phyloP scores from a whole-genome alignment of 192 early-diverging fungal genomes.

The Entophlyctis luteolus region DNA sequence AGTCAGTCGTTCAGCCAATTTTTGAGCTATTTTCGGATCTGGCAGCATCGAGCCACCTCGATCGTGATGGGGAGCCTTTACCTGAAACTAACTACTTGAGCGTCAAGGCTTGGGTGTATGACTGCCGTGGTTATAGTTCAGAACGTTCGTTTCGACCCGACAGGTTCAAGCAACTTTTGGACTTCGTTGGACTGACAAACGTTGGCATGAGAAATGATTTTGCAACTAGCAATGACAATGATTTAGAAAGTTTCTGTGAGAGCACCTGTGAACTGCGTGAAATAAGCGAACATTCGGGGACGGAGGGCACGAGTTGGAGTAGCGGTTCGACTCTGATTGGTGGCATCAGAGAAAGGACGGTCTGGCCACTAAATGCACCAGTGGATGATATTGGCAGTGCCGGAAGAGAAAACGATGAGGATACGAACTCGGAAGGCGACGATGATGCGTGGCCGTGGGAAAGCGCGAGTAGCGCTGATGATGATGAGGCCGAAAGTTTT shows the following conservation, averaged over 20 bases:
- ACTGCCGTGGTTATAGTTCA: neutral
- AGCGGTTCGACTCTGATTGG: neutral
- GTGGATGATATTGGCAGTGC: neutral
- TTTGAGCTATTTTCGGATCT: neutral
- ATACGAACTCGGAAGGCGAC: neutral
- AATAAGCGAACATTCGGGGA: neutral
- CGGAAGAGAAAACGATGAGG: neutral
- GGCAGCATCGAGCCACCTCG: neutral
- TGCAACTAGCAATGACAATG: neutral
- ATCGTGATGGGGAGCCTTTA: neutral
- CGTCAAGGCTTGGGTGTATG: neutral
- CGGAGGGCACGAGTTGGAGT: neutral
- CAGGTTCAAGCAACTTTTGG: neutral
- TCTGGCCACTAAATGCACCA: neutral
- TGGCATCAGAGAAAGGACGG: neutral
- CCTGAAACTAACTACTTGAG: neutral
- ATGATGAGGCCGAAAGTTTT: neutral
- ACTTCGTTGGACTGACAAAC: neutral
- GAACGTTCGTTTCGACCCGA: neutral
- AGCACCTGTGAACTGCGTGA: neutral
- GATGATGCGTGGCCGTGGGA: conserved; percentile 6
- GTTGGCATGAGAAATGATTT: neutral
- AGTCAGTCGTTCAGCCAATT: neutral
- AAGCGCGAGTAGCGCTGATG: neutral
- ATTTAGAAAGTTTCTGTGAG: neutral